Evolutionary conservation across 139 green algal species (phyloP).

Genomic region (Protoeuglena noctilucae): DNA sequence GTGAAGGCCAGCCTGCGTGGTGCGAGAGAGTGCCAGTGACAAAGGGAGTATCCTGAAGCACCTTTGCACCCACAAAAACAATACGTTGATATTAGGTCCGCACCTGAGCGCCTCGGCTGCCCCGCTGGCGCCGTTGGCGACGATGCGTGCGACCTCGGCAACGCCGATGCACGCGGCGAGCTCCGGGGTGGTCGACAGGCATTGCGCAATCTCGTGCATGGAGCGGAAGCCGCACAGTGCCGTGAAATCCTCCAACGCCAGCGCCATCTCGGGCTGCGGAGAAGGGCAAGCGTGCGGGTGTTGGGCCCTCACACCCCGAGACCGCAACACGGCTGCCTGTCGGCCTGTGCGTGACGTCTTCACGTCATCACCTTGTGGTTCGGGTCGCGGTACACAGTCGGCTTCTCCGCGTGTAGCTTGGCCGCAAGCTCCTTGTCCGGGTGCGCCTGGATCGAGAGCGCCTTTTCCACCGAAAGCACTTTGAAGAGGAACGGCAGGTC

Average conservation of each 20-base stretch:
- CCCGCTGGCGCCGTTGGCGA: no score
- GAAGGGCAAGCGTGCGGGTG: no score
- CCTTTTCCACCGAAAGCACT: constrained; percentile 80
- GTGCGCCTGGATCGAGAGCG: constrained; percentile 94
- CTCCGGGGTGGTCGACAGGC: background rate
- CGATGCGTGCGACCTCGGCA: no score
- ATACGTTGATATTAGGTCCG: background rate
- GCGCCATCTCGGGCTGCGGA: constrained; percentile 94
- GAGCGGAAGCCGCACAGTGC: constrained; percentile 78
- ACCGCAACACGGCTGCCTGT: no score
- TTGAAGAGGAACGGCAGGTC: constrained; percentile 93
- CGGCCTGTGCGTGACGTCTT: no score
- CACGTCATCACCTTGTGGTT: no score
- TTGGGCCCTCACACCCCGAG: no score
- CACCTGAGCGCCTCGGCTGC: no score
- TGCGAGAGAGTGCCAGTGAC: no score
- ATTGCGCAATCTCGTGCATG: constrained; percentile 27
- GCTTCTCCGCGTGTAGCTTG: constrained; percentile 54
- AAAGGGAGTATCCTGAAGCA: no score
- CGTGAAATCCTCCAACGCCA: constrained; percentile 79
- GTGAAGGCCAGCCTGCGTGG: no score
- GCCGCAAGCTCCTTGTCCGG: constrained; percentile 89
- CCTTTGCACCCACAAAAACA: no score
- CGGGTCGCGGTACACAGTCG: constrained; percentile 61
- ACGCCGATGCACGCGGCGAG: background rate